phyloP scores from a whole-genome alignment of 305 asterid genomes.

The Fraxinus floribunda region DNA sequence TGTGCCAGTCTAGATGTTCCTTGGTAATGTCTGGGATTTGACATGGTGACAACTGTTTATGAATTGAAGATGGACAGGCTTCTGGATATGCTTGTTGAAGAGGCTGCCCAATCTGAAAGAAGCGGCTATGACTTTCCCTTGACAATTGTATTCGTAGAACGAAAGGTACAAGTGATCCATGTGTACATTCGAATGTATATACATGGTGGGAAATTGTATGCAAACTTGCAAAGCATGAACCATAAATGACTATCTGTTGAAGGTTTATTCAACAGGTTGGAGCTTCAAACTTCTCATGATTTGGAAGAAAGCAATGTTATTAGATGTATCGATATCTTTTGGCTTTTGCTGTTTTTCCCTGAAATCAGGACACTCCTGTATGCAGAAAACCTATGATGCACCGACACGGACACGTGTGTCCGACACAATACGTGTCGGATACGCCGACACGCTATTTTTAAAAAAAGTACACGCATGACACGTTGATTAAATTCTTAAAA shows the following conservation, averaged over 20 bases:
- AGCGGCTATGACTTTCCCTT: slow-evolving; percentile 68
- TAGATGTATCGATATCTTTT: background rate
- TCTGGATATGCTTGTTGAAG: slow-evolving; percentile 80
- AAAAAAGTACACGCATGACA: too few relatives aligned
- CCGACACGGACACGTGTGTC: too few relatives aligned
- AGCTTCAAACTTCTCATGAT: background rate
- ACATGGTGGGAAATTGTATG: background rate
- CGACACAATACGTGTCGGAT: too few relatives aligned
- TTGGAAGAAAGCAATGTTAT: background rate
- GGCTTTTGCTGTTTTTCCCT: background rate
- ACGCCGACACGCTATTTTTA: too few relatives aligned
- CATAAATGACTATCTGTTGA: background rate
- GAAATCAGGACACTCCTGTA: background rate
- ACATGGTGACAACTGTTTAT: slow-evolving; percentile 25
- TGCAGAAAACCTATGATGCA: background rate
- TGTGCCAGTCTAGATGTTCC: slow-evolving; percentile 2
- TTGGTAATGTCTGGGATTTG: slow-evolving; percentile 20
- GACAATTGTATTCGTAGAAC: slow-evolving; percentile 92
- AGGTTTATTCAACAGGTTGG: background rate
- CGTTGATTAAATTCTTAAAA: too few relatives aligned
- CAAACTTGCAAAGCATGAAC: background rate
- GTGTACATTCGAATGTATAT: slow-evolving; percentile 11
- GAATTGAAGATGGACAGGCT: slow-evolving; percentile 78
- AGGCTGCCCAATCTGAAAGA: slow-evolving; percentile 67
- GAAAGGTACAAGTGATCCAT: slow-evolving; percentile 57